phyloP scores from a whole-genome alignment of 164 flowering plant genomes.

The Vitis rotundifolia region DNA sequence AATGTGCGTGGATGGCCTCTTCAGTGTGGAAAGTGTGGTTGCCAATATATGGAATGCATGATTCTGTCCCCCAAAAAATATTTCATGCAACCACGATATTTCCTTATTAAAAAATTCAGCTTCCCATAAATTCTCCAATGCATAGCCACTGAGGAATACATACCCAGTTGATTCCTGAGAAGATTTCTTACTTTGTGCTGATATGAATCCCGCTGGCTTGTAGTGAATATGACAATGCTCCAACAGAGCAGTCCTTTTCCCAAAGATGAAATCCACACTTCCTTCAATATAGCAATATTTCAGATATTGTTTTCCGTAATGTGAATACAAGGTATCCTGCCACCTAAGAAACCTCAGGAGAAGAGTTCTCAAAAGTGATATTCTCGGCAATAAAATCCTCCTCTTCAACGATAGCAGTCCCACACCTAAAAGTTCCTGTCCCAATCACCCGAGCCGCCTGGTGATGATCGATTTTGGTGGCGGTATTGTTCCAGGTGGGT shows the following conservation, averaged over 20 bases:
- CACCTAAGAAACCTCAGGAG: conserved; percentile 59
- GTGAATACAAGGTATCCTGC: conserved; percentile 94
- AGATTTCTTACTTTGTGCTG: conserved; percentile 96
- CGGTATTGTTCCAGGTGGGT: conserved; percentile 87
- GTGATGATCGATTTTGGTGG: conserved; percentile 80
- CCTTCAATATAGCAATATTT: conserved; percentile 97
- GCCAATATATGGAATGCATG: no score
- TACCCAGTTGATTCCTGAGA: conserved; percentile 94
- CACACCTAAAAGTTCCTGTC: conserved; percentile 94
- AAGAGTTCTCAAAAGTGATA: conserved; percentile 89
- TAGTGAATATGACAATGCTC: conserved; percentile 98
- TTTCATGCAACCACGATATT: no score
- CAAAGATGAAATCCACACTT: conserved; percentile 96
- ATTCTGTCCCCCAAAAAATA: no score
- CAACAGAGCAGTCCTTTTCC: conserved; percentile 92
- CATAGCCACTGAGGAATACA: conserved; percentile 95
- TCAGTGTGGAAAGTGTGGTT: no score
- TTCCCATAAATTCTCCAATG: no score
- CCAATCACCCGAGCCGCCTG: conserved; percentile 91
- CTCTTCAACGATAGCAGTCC: conserved; percentile 81
- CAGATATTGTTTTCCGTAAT: conserved; percentile 87
- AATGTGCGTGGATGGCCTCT: no score
- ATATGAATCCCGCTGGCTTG: conserved; percentile 81
- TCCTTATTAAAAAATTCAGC: no score
- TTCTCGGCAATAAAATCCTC: conserved; percentile 97